A percentile compares a stretch with the other conserved stretches of the same genome.
phyloP scores from a whole-genome alignment of 345 rosid species.

The Carallia pectinifolia region DNA sequence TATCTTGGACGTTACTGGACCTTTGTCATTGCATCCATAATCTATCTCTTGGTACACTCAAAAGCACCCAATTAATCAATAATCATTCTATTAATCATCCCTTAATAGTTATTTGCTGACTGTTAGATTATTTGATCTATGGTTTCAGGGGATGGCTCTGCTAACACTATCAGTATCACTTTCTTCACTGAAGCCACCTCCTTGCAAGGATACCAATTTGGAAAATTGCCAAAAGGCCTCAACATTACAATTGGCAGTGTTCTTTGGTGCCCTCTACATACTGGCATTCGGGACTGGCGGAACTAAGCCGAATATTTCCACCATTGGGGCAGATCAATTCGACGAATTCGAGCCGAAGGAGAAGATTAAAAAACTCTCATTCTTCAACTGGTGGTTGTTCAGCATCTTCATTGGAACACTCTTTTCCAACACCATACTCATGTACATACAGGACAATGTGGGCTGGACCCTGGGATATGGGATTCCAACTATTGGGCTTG shows the following conservation, averaged over 20 bases:
- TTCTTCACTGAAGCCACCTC: slow-evolving; percentile 62
- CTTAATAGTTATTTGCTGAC: too few species aligned
- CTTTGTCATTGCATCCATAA: slow-evolving; percentile 45
- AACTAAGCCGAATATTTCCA: slow-evolving; percentile 90
- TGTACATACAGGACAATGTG: slow-evolving; percentile 84
- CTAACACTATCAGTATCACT: slow-evolving; percentile 72
- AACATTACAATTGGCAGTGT: slow-evolving; percentile 52
- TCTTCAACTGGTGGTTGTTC: slow-evolving; percentile 99
- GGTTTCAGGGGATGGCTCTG: slow-evolving; percentile 66
- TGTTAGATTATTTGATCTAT: too few species aligned
- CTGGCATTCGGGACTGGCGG: slow-evolving; percentile 84
- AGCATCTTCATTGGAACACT: slow-evolving; percentile 84
- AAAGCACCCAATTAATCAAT: neutral
- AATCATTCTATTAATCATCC: too few species aligned
- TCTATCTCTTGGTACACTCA: slow-evolving; percentile 53
- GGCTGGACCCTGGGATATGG: slow-evolving; percentile 85
- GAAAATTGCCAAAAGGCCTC: slow-evolving; percentile 58
- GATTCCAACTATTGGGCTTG: slow-evolving; percentile 71
- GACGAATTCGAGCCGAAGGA: slow-evolving; percentile 78
- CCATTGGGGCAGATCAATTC: slow-evolving; percentile 90
- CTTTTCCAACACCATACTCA: slow-evolving; percentile 77
- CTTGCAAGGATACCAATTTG: slow-evolving; percentile 32
- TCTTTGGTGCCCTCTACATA: slow-evolving; percentile 72
- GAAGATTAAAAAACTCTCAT: slow-evolving; percentile 71
- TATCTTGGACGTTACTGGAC: slow-evolving; percentile 87